Base-by-base conservation (phyloP, 2,329 filamentous ascomycete genomes). In the Trichoderma simmonsii region DNA sequence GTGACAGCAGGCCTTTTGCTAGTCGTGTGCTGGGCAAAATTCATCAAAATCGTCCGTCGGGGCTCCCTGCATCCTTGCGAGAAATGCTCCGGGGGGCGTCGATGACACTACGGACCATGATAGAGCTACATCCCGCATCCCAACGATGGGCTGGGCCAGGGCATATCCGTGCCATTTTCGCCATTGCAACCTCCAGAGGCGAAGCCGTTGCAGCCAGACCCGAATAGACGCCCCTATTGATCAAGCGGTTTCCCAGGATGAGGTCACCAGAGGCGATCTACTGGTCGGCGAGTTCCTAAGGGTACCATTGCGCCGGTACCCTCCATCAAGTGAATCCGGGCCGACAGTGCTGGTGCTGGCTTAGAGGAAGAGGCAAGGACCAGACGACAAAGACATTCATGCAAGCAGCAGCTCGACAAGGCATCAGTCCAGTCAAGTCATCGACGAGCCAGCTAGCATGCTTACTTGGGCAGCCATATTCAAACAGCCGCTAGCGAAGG, bases 241-340 rank as follows among this genome's bases (percentile, higher is more conserved):
- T 24, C n/a, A 51, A n/a, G n/a, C 26, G 26, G 28, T 18, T 60
- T 56, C 43, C 70, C 43, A 32, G 70, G 63, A 72, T 72, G 28
- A 67, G 70, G 70, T 72, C 70, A 72, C 57, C 48, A 68, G 39
- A 36, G 57, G 15, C 56, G 24, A n/a, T 43, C 34, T 68, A 71
- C 59, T 72, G 63, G 63, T 12, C 54, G 9, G 59, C 39, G 56
- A 30, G 24, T 32, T 32, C 28, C n/a, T 54, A 63, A 71, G 62
- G 54, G 56, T 71, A 65, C 70, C 70, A 56, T 64, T 66, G 48
- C 39, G 56, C 62, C 70, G 70, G 70, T 60, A 71, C 70, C 70
- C 70, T 64, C 61, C 54, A 59, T 71, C 57, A 60, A 69, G 56
- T 30, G 36, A 60, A 60, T 60, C 56, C 66, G 66, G 66, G 26